phyloP scores from a whole-genome alignment of 75 land plant genomes.

The Gnetum montanum region DNA sequence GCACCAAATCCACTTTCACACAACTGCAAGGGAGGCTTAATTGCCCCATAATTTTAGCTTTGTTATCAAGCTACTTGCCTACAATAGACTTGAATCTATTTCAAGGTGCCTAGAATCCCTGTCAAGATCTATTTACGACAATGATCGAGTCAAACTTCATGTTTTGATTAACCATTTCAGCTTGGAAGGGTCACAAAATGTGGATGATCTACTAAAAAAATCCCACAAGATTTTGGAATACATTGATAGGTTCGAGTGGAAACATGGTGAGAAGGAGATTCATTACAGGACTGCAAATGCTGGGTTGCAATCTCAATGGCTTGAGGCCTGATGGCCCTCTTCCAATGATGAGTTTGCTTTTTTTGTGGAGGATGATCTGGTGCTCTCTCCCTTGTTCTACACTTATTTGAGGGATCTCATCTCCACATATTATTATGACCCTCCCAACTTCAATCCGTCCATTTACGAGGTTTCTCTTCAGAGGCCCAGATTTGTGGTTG shows the following conservation, averaged over 20 bases:
- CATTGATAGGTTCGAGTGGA: slow-evolving; percentile 63
- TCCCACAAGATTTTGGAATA: slow-evolving; percentile 42
- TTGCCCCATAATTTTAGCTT: slow-evolving; percentile 44
- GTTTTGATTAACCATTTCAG: slow-evolving; percentile 72
- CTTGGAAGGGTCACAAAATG: not conserved
- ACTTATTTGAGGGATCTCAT: slow-evolving; percentile 53
- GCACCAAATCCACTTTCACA: too few species aligned
- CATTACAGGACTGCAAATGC: slow-evolving; percentile 78
- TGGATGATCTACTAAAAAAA: slow-evolving; percentile 29
- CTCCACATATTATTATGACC: slow-evolving; percentile 64
- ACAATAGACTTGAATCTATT: slow-evolving; percentile 64
- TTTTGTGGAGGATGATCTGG: slow-evolving; percentile 93
- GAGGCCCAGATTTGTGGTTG: slow-evolving; percentile 92
- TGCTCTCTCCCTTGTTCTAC: slow-evolving; percentile 74
- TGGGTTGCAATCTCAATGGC: slow-evolving; percentile 93
- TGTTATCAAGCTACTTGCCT: slow-evolving; percentile 75
- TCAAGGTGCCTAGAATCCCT: slow-evolving; percentile 78
- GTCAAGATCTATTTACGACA: slow-evolving; percentile 52
- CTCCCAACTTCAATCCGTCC: slow-evolving; percentile 43
- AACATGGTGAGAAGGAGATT: slow-evolving; percentile 65
- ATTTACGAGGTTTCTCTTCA: slow-evolving; percentile 83
- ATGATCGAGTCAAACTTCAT: slow-evolving; percentile 60
- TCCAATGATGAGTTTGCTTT: slow-evolving; percentile 84
- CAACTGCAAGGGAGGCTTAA: too few species aligned
- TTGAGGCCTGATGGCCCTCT: slow-evolving; percentile 98